Conservation (phyloP, 345 rosid species). For the Salix viminalis region DNA sequence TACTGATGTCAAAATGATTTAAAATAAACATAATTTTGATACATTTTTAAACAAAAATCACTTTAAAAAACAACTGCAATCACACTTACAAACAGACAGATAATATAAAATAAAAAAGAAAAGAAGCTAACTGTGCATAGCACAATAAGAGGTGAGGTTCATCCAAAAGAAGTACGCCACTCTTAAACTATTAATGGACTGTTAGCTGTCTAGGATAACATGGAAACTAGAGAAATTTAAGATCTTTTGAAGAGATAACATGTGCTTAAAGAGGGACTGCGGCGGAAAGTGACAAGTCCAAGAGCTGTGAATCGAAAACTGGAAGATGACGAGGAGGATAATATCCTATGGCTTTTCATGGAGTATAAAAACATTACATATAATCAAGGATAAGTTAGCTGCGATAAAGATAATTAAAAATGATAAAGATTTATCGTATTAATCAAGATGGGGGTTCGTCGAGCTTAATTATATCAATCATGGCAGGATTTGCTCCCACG, state of each 20-base stretch:
- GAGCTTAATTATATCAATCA: background rate
- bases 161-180: background rate
- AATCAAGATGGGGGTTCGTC: background rate
- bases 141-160: background rate
- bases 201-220: background rate
- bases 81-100: no score
- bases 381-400: background rate
- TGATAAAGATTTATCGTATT: no score
- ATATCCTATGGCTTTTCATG: background rate
- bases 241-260: background rate
- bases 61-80: accelerated
- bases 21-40: no score
- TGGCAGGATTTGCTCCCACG: background rate
- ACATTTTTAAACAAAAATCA: no score
- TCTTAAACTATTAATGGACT: background rate
- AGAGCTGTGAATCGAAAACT: background rate
- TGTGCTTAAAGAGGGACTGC: background rate
- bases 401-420: no score
- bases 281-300: background rate
- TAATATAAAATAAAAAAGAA: no score
- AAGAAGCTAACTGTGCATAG: background rate
- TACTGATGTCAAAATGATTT: accelerated
- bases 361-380: background rate
- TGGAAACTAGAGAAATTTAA: background rate
- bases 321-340: background rate